Percentiles rank a stretch among this genome's conserved stretches.
Evolutionary conservation across 345 rosid species (phyloP).

Genomic region (Arabis alpina): DNA sequence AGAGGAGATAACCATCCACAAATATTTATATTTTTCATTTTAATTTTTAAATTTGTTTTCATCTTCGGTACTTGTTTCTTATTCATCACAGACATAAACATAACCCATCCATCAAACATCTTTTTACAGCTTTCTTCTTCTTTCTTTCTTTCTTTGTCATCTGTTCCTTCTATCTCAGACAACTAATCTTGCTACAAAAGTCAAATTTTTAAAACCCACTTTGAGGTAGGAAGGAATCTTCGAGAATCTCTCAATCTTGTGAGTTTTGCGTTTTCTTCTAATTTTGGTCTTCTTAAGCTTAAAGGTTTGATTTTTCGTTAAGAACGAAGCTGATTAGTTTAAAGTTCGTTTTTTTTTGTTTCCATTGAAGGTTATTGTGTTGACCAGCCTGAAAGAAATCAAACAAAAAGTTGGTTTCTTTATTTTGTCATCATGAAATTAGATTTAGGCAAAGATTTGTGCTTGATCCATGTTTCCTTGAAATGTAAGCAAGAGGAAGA

Average conservation of each 20-base stretch:
- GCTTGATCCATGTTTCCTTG: conserved; percentile 28
- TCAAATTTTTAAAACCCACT: too few relatives aligned
- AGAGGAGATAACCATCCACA: conserved; percentile 40
- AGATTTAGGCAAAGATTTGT: conserved; percentile 36
- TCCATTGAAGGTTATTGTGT: neutral
- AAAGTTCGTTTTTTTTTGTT: neutral
- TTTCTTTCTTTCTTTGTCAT: conserved; percentile 18
- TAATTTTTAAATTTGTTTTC: neutral
- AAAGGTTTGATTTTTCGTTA: conserved; percentile 21
- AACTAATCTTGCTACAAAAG: too few relatives aligned
- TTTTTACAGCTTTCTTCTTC: conserved; percentile 34
- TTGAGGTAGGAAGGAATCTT: conserved; percentile 42
- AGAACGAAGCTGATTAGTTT: conserved; percentile 20
- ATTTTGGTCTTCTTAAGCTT: conserved; percentile 20
- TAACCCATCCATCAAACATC: conserved; percentile 28
- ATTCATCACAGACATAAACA: conserved; percentile 24
- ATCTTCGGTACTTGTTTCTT: conserved; percentile 23
- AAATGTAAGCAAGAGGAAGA: conserved; percentile 26
- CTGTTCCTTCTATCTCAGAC: conserved; percentile 46
- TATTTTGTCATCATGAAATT: conserved; percentile 34
- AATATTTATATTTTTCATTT: conserved; percentile 20
- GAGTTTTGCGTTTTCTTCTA: conserved; percentile 37
- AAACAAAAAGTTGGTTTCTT: conserved; percentile 42
- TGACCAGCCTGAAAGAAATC: conserved; percentile 41
- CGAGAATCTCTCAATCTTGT: conserved; percentile 44